Conservation (phyloP, 1,284 basidiomycete species). For the Leccinum subfulvum region DNA sequence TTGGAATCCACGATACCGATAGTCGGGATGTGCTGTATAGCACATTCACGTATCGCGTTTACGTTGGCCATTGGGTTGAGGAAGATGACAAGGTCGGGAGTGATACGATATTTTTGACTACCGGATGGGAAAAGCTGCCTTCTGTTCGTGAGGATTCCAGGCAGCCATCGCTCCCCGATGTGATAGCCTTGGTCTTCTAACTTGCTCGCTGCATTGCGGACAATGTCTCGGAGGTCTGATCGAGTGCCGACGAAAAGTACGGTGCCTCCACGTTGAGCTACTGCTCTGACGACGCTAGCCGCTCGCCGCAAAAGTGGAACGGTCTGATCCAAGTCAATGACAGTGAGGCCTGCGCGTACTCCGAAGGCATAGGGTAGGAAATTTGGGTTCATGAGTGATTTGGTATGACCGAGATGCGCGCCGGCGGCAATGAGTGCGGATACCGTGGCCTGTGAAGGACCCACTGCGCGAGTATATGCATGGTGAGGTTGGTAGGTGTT, state of each 20-base stretch:
- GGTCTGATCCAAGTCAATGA: constrained; percentile 96
- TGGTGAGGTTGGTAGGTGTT: constrained; percentile 78
- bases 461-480: constrained; percentile 61
- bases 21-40: constrained; percentile 80
- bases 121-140: constrained; percentile 72
- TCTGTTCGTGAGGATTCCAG: constrained; percentile 92
- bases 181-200: constrained; percentile 78
- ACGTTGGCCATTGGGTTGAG: constrained; percentile 87
- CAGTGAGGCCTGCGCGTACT: constrained; percentile 82
- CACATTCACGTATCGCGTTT: constrained; percentile 84
- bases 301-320: constrained; percentile 90
- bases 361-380: constrained; percentile 96
- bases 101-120: constrained; percentile 58
- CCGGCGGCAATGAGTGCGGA: constrained; percentile 91
- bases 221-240: constrained; percentile 71
- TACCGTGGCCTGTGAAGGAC: constrained; percentile 69
- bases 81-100: constrained; percentile 87
- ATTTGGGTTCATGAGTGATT: constrained; percentile 80
- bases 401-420: constrained; percentile 91
- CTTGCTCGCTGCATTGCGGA: constrained; percentile 79
- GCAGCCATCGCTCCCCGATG: constrained; percentile 88
- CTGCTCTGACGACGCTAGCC: constrained; percentile 80
- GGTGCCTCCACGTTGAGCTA: constrained; percentile 81
- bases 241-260: constrained; percentile 91
- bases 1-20: constrained; percentile 93